Base-by-base conservation (phyloP, 495 filamentous ascomycete species). In the Cryomyces antarcticus region DNA sequence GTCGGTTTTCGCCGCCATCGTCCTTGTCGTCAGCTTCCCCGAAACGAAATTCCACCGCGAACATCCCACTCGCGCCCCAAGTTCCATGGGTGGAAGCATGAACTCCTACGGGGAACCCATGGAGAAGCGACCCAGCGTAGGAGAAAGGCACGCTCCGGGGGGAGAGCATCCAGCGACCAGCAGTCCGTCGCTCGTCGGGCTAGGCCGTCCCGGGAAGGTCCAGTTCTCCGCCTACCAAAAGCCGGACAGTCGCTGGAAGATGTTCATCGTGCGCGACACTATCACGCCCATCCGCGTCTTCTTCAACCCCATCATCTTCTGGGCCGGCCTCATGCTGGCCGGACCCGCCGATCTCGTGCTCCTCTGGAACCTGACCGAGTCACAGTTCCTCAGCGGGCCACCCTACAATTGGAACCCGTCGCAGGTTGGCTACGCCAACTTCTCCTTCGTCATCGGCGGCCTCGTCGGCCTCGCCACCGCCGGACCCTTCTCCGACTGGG, bases 331-430 rank as follows among this genome's bases (percentile, higher is more conserved):
- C 47, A 57, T 71, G 34, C 69, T 75, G 31, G 68, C 69, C 7
- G 75, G 69, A 57, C 65, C 68, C n/a, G 72, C 70, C 7, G 66
- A 71, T 49, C 63, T 62, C n/a, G 65, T 77, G 42, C 60, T 77
- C 42, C 66, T 72, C 28, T 63, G 75, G 49, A 77, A 77, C 47
- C 60, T 79, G 17, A 78, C 72, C 30, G 64, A 77, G 51, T 67
- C 66, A 11, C 69, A 71, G 45, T 66, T 68, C 2, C 69, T 75
- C 40, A 64, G 61, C 30, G 67, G 66, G 2, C 72, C 73, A 4
- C 71, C 74, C 0, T 71, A 73, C 46, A 64, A 68, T 34, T 68
- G 72, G 47, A 68, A 58, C 39, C 62, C 63, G 27, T 53, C 65
- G 29, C 52, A 63, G 4, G 67, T 75, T 24, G 73, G 46, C 27